phyloP scores from a whole-genome alignment of 177 flowering plant genomes.

The Telopea speciosissima region DNA sequence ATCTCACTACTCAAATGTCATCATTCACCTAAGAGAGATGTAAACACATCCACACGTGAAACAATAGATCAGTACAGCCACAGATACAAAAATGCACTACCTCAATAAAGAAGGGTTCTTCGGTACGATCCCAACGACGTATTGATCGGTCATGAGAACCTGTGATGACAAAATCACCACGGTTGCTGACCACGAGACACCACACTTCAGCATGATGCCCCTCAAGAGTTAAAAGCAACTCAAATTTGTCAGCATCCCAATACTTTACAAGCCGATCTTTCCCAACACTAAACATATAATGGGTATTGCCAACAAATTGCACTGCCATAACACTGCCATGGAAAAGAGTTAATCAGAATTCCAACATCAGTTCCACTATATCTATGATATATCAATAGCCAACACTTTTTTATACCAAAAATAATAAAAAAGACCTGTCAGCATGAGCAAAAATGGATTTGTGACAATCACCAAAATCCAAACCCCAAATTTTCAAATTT shows the following conservation, averaged over 20 bases:
- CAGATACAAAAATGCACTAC: conserved; percentile 26
- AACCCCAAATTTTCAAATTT: conserved; percentile 95
- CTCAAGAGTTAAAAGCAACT: conserved; percentile 87
- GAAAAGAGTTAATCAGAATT: conserved; percentile 17
- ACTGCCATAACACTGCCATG: conserved; percentile 80
- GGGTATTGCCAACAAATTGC: conserved; percentile 82
- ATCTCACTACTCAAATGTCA: neutral
- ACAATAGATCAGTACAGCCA: neutral
- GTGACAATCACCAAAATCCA: conserved; percentile 97
- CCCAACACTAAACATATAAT: conserved; percentile 90
- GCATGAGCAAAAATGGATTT: conserved; percentile 94
- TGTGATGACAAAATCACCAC: conserved; percentile 87
- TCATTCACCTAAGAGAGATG: conserved; percentile 1
- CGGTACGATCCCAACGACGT: conserved; percentile 98
- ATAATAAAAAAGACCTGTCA: conserved; percentile 52
- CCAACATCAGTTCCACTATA: conserved; percentile 1
- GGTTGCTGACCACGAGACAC: conserved; percentile 82
- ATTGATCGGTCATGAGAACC: conserved; percentile 95
- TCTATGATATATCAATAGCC: neutral
- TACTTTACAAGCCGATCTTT: conserved; percentile 89
- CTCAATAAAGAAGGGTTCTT: conserved; percentile 94
- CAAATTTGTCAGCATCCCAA: conserved; percentile 99
- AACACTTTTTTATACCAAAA: neutral
- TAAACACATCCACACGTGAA: neutral
- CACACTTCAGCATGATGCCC: conserved; percentile 91